These are phyloP conservation scores for Schoenoplectus triqueter DNA, from an alignment of 202 grass and related monocot genomes.

Conservation along the genomic window DNA sequence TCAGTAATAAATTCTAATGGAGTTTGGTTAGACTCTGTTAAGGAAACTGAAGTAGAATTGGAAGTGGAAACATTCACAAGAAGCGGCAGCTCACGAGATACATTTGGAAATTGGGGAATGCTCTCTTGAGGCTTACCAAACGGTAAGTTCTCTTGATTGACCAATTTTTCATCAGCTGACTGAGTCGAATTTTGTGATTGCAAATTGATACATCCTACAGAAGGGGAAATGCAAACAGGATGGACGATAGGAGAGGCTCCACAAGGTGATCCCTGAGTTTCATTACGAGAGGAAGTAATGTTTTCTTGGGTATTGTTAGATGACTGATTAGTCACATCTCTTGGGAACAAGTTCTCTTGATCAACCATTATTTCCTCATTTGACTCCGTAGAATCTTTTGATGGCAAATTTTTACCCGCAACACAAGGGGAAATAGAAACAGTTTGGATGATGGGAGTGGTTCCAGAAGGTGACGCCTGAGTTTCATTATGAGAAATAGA, in stretches of 20 bases:
- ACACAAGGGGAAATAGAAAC: conserved; percentile 36
- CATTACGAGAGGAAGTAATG: neutral
- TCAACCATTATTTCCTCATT: conserved; percentile 24
- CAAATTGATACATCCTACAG: neutral
- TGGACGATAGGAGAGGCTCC: neutral
- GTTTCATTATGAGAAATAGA: conserved; percentile 44
- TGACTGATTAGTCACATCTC: conserved; percentile 4
- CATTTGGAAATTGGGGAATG: neutral
- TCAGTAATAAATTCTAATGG: conserved; percentile 3
- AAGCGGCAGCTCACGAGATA: neutral
- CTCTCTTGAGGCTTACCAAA: conserved; percentile 1
- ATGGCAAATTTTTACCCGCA: conserved; percentile 12
- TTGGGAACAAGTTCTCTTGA: conserved; percentile 3
- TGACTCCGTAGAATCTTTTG: conserved; percentile 14
- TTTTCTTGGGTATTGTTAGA: neutral
- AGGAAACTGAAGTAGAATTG: conserved; percentile 19
- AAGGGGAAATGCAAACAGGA: conserved; percentile 8
- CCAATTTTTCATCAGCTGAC: conserved; percentile 28
- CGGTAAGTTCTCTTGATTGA: conserved; percentile 21
- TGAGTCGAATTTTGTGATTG: neutral
- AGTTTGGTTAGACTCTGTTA: conserved; percentile 24
- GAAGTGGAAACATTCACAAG: conserved; percentile 15
- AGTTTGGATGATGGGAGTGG: conserved; percentile 39
- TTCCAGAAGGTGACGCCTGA: conserved; percentile 45
- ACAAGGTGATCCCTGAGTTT: neutral